Evolutionary conservation across 2,329 filamentous ascomycete genomes (phyloP), one percentile per base, ranked within the genome.

Genomic region (Phyllosticta paracitricarpa): DNA sequence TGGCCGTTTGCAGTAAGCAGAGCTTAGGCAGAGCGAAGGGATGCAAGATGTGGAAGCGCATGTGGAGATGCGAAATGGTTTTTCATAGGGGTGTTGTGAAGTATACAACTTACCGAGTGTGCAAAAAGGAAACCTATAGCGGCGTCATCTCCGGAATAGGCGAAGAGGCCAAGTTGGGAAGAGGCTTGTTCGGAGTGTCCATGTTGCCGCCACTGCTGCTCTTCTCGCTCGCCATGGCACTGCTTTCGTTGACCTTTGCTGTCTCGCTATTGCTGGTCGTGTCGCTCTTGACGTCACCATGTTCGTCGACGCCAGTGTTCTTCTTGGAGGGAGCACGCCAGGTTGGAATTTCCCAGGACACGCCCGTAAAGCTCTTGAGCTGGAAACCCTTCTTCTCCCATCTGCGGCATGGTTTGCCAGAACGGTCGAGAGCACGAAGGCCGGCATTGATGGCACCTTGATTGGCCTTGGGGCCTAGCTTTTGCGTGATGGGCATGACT

Each of bases 361-460:
- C 83, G 59, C 93, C 93, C 0, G 93, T 97, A 73, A 97, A 97
- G 74, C 88, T 96, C 81, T 96, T 96, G 67, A 97, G 79, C 56
- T 81, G 82, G 72, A 97, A 90, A 61, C 86, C 83, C 65, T 91
- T 91, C 74, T 87, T 89, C 72, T 85, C 81, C 94, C 94, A 99
- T 73, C 87, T 92, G 66, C 93, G 89, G 75, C 92, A 97, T 9
- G 94, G 92, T 70, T 93, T 89, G 66, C 93, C 93, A 7, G 89
- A 89, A 64, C 93, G 87, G 75, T 99, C 94, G 65, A 99, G 88
- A 12, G 94, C 93, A 61, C 94, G 90, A 57, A 99, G 86, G 58
- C 91, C 90, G 60, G 94, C 94, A 72, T 99, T 99, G 81, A 99
- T 99, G 63, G 93, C 93, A 65, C 94, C 94, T 69, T 93, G 89